phyloP scores from a whole-genome alignment of 2,329 filamentous ascomycete species.

The Nakataea oryzae region DNA sequence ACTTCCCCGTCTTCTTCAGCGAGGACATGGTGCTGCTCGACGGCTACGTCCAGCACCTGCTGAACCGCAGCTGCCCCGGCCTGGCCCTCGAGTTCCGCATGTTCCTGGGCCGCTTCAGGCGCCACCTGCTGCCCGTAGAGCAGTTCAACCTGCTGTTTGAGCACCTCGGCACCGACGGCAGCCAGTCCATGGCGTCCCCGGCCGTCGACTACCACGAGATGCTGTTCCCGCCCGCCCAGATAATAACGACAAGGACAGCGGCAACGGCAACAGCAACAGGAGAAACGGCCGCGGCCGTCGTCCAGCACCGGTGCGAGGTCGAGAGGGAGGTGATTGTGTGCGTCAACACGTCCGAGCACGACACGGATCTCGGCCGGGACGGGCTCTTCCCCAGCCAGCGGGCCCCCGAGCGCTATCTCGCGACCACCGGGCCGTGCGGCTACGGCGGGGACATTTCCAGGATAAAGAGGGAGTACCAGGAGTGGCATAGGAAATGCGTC shows the following conservation, averaged over 20 bases:
- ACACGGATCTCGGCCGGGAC: neutral
- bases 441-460: neutral
- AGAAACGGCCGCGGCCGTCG: neutral
- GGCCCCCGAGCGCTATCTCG: neutral
- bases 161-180: neutral
- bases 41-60: neutral
- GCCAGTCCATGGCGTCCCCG: neutral
- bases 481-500: neutral
- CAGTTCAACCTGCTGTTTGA: neutral
- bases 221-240: neutral
- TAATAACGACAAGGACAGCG: neutral
- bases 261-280: neutral
- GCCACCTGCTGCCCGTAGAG: neutral
- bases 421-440: neutral
- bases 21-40: constrained; percentile 1
- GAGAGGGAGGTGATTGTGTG: constrained; percentile 1
- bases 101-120: neutral
- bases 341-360: neutral
- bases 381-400: neutral
- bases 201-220: neutral
- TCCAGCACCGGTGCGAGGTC: neutral
- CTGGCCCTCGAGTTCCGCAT: neutral
- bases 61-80: neutral
- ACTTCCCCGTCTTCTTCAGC: neutral
- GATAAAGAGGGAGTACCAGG: neutral